These are phyloP conservation scores for Pythium phragmitis DNA, from an alignment of 352 stramenopile genomes.

Conservation along the genomic window DNA sequence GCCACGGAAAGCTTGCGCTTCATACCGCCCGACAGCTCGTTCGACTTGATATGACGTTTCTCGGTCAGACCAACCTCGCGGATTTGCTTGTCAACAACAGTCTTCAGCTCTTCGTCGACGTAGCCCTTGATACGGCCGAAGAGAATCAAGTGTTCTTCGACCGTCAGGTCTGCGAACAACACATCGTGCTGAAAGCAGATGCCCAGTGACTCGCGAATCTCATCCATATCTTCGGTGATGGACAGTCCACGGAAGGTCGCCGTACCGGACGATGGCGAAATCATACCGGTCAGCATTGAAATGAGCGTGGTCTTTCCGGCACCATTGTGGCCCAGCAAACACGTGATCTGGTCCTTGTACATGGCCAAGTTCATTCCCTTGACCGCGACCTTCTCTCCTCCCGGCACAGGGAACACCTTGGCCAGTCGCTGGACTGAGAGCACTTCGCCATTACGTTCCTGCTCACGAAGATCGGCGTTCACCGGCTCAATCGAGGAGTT, in stretches of 20 bases:
- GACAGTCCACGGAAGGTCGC: constrained; percentile 55
- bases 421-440: constrained; percentile 61
- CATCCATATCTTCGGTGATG: constrained; percentile 71
- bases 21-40: constrained; percentile 74
- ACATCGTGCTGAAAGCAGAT: constrained; percentile 98
- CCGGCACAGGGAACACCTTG: constrained; percentile 76
- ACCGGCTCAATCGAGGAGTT: constrained; percentile 39
- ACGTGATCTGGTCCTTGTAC: constrained; percentile 94
- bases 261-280: constrained; percentile 48
- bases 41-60: constrained; percentile 64
- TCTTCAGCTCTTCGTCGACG: constrained; percentile 19
- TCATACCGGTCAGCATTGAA: constrained; percentile 81
- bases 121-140: constrained; percentile 89
- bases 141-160: constrained; percentile 96
- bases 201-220: constrained; percentile 90
- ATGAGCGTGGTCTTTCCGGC: constrained; percentile 91
- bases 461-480: constrained; percentile 37
- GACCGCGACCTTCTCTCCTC: constrained; percentile 80
- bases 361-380: constrained; percentile 83
- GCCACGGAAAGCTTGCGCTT: constrained; percentile 78
- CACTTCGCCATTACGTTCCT: constrained; percentile 50
- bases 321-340: constrained; percentile 94
- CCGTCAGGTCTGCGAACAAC: constrained; percentile 94
- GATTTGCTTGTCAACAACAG: constrained; percentile 60
- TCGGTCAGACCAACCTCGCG: constrained; percentile 88